Conservation (phyloP, 306 rosid genomes). For the Vachellia collinsii region DNA sequence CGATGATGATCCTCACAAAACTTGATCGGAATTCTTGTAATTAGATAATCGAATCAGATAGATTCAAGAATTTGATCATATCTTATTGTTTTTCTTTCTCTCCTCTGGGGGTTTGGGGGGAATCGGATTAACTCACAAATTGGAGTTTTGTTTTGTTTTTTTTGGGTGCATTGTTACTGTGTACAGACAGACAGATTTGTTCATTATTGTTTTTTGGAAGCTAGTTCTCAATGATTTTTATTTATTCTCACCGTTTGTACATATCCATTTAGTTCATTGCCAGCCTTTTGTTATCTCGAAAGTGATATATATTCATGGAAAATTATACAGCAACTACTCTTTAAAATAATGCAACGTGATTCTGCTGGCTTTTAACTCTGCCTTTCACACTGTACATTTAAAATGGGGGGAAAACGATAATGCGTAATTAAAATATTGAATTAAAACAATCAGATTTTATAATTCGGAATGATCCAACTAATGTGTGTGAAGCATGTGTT, state of each 20-base stretch:
- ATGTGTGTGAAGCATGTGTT: background rate
- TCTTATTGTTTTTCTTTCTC: background rate
- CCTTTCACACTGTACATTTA: background rate
- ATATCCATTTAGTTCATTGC: background rate
- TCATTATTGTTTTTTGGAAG: conserved; percentile 14
- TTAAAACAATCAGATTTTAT: background rate
- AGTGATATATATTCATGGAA: background rate
- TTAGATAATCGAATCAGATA: conserved; percentile 12
- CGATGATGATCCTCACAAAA: background rate
- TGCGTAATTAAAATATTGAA: background rate
- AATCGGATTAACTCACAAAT: background rate
- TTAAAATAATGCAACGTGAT: background rate
- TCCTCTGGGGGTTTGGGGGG: background rate
- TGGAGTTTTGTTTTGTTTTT: conserved; percentile 25
- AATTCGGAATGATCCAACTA: background rate
- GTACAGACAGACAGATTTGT: conserved; percentile 50
- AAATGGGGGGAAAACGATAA: background rate
- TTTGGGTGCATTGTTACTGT: conserved; percentile 36
- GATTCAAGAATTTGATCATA: conserved; percentile 16
- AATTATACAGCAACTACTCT: background rate
- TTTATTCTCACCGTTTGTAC: background rate
- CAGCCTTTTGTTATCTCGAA: background rate
- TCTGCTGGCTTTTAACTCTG: background rate
- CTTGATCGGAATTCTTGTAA: conserved; percentile 33
- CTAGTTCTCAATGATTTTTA: background rate